These are phyloP conservation scores for Coemansia umbellata DNA, from an alignment of 192 early-diverging fungal genomes.

Conservation along the genomic window DNA sequence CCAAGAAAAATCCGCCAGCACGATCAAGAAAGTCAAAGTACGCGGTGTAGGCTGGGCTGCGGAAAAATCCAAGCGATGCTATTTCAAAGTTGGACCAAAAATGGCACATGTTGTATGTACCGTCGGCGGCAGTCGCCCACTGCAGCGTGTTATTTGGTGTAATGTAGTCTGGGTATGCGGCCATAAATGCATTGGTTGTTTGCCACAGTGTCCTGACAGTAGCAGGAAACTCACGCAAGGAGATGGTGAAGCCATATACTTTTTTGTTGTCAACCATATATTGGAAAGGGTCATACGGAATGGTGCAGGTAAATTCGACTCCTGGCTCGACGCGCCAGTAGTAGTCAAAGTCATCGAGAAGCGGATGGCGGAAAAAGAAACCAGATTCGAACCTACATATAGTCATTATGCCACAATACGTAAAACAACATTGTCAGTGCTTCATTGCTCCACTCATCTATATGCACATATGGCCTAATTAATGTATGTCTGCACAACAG, in stretches of 20 bases:
- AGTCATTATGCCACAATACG: too few species aligned
- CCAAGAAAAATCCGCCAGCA: slow-evolving; percentile 59
- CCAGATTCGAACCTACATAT: slow-evolving; percentile 69
- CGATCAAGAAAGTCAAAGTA: slow-evolving; percentile 59
- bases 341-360: slow-evolving; percentile 65
- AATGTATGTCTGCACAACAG: too few species aligned
- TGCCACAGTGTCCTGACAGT: slow-evolving; percentile 60
- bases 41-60: slow-evolving; percentile 51
- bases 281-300: slow-evolving; percentile 73
- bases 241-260: slow-evolving; percentile 65
- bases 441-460: too few species aligned
- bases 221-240: slow-evolving; percentile 51
- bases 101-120: slow-evolving; percentile 69
- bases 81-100: slow-evolving; percentile 90
- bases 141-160: slow-evolving; percentile 50
- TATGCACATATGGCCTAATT: too few species aligned
- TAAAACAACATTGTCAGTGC: too few species aligned
- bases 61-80: slow-evolving; percentile 56
- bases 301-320: slow-evolving; percentile 68
- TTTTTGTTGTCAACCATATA: slow-evolving; percentile 71
- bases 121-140: slow-evolving; percentile 33
- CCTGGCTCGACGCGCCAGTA: slow-evolving; percentile 85
- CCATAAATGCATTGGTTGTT: slow-evolving; percentile 44
- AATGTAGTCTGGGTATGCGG: slow-evolving; percentile 19
- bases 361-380: slow-evolving; percentile 67